These are phyloP conservation scores for Capronia americana DNA, from an alignment of 2,329 filamentous ascomycete species.

Conservation along the genomic window DNA sequence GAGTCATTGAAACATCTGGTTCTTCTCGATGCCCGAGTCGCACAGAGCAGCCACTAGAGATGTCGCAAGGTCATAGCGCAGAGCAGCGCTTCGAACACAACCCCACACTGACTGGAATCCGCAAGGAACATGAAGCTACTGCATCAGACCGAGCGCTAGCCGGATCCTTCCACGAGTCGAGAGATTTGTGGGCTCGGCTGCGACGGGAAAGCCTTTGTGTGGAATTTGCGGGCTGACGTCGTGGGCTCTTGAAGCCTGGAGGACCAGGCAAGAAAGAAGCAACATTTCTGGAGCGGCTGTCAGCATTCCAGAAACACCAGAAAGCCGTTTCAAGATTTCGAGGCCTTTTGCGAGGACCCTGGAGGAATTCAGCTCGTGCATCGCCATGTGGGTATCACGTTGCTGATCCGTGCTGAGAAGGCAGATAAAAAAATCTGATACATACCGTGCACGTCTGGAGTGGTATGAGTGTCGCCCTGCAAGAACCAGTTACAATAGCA, in stretches of 20 bases:
- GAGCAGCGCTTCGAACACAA: constrained; percentile 6
- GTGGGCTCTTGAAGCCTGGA: constrained; percentile 4
- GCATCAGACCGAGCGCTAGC: constrained; percentile 26
- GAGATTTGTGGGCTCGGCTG: constrained; percentile 21
- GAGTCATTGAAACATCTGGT: constrained; percentile 18
- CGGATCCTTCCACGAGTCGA: constrained; percentile 23
- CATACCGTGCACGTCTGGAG: not conserved
- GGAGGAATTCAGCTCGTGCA: constrained; percentile 6
- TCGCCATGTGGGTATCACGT: constrained; percentile 1
- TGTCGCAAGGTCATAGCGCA: constrained; percentile 15
- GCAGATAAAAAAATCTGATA: constrained; percentile 5
- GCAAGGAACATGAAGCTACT: constrained; percentile 28
- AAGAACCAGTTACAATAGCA: constrained; percentile 24
- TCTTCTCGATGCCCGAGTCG: constrained; percentile 18
- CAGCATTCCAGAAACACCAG: constrained; percentile 21
- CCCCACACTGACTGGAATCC: constrained; percentile 28
- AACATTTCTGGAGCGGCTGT: constrained; percentile 1
- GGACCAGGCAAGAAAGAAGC: not conserved
- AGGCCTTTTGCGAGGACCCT: not conserved
- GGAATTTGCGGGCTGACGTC: constrained; percentile 31
- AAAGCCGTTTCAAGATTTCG: not conserved
- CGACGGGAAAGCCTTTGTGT: constrained; percentile 10
- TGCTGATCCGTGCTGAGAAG: not conserved
- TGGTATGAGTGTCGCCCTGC: not conserved
- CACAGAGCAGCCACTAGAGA: constrained; percentile 19